Conservation (phyloP, 2,329 filamentous ascomycete genomes). For the Calonectria fujianensis region DNA sequence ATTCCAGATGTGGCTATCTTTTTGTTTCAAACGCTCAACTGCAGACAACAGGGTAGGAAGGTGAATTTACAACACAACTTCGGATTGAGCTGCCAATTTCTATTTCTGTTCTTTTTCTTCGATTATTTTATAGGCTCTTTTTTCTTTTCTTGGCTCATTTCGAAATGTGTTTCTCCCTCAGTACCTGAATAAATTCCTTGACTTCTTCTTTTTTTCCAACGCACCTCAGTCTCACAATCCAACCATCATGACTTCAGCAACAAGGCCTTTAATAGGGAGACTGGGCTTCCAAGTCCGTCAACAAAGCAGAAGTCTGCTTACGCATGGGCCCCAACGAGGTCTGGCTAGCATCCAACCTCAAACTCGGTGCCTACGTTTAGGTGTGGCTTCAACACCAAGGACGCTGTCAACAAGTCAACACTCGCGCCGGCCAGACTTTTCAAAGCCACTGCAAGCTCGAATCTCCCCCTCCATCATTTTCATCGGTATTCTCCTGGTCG, state of each 20-base stretch:
- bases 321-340: background rate
- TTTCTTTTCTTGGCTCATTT: background rate
- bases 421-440: slow-evolving; percentile 60
- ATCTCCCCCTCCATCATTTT: slow-evolving; percentile 50
- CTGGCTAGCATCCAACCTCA: background rate
- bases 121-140: background rate
- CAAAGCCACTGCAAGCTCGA: slow-evolving; percentile 63
- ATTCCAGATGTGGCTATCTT: background rate
- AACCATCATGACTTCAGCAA: slow-evolving; percentile 29
- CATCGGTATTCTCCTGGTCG: slow-evolving; percentile 49
- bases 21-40: background rate
- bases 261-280: background rate
- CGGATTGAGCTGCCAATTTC: background rate
- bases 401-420: slow-evolving; percentile 31
- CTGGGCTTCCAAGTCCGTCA: background rate
- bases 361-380: background rate
- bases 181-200: background rate
- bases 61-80: background rate
- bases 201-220: background rate
- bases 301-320: background rate
- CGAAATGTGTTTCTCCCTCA: background rate
- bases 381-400: slow-evolving; percentile 13
- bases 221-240: background rate
- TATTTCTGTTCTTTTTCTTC: background rate
- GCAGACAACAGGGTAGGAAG: background rate